These are phyloP conservation scores for Boletellus ananiceps DNA, from an alignment of 768 basidiomycete genomes.

Conservation along the genomic window DNA sequence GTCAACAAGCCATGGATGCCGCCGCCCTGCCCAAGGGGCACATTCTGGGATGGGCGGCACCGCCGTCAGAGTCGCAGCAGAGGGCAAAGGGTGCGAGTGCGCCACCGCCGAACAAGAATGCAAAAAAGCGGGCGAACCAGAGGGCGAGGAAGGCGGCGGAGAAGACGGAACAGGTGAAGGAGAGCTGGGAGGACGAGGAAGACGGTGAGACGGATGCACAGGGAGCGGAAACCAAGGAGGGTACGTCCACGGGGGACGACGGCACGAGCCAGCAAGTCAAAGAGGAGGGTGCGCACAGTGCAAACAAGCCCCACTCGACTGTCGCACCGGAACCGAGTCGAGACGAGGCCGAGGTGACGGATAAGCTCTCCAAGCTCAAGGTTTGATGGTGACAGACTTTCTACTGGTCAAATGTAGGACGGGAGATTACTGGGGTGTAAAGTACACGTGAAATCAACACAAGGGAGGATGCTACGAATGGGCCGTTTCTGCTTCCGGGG, in stretches of 20 bases:
- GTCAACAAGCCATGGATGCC: slow-evolving; percentile 68
- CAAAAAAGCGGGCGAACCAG: slow-evolving; percentile 76
- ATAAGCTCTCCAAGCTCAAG: slow-evolving; percentile 53
- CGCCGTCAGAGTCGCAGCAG: slow-evolving; percentile 40
- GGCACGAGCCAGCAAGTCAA: not conserved
- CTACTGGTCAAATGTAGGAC: not conserved
- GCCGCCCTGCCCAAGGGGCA: slow-evolving; percentile 69
- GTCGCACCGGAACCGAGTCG: slow-evolving; percentile 13
- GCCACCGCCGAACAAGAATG: slow-evolving; percentile 66
- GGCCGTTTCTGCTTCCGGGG: slow-evolving; percentile 4
- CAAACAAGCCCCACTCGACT: slow-evolving; percentile 12
- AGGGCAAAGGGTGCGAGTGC: slow-evolving; percentile 27
- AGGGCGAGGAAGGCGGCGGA: slow-evolving; percentile 62
- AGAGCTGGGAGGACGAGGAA: slow-evolving; percentile 77
- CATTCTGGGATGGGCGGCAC: slow-evolving; percentile 75
- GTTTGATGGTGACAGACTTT: slow-evolving; percentile 37
- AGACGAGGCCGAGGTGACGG: slow-evolving; percentile 36
- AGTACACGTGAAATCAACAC: slow-evolving; percentile 4
- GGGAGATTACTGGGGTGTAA: slow-evolving; percentile 16
- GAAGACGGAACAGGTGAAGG: slow-evolving; percentile 55
- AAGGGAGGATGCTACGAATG: slow-evolving; percentile 12
- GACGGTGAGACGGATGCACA: slow-evolving; percentile 35
- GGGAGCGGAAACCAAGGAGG: slow-evolving; percentile 18
- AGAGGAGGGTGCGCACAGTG: slow-evolving; percentile 23
- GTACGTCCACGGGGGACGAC: slow-evolving; percentile 23